phyloP scores from a whole-genome alignment of 163 green algal genomes.

The Coccomyxa subellipsoidea region DNA sequence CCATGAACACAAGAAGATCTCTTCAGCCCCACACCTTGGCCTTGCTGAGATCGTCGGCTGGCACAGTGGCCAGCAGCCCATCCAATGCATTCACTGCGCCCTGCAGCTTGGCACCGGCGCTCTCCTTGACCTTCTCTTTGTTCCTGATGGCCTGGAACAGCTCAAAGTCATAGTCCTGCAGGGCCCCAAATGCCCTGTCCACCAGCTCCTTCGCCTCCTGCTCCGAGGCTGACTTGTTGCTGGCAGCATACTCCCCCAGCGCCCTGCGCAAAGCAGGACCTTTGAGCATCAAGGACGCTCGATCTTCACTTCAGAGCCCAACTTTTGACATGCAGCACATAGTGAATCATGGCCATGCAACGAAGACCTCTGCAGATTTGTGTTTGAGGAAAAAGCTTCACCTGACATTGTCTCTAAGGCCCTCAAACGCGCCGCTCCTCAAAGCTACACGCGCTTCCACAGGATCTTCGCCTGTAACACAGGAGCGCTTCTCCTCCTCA shows the following conservation, averaged over 20 bases:
- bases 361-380: too few relatives aligned
- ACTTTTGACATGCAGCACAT: too few relatives aligned
- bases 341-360: too few relatives aligned
- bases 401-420: neutral
- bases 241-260: neutral
- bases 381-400: neutral
- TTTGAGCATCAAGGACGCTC: too few relatives aligned
- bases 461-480: neutral
- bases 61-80: neutral
- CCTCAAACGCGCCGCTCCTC: neutral
- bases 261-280: neutral
- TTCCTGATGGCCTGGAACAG: slow-evolving; percentile 4
- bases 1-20: too few relatives aligned
- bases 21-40: neutral
- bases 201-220: neutral
- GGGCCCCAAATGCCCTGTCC: neutral
- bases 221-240: neutral
- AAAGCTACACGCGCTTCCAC: neutral
- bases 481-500: too few relatives aligned
- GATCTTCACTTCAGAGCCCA: too few relatives aligned
- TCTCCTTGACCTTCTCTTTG: neutral
- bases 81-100: neutral
- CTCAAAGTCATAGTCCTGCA: slow-evolving; percentile 7
- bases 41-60: neutral
- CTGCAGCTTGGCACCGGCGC: neutral